These are phyloP conservation scores for Astrocystis sublimbata DNA, from an alignment of 495 filamentous ascomycete genomes.

Conservation along the genomic window DNA sequence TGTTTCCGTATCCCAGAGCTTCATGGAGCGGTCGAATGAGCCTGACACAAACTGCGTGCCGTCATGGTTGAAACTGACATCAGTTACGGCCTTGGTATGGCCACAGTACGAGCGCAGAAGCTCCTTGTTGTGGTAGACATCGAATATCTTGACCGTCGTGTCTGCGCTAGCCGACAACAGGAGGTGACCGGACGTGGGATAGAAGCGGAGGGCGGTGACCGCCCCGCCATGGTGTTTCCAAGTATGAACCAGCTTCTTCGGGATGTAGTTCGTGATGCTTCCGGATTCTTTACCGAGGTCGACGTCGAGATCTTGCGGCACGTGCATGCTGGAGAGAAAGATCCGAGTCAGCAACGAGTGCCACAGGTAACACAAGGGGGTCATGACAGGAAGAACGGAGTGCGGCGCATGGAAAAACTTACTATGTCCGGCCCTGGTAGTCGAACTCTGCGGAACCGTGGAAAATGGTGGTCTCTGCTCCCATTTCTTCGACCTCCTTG, in stretches of 20 bases:
- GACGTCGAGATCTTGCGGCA: slow-evolving; percentile 93
- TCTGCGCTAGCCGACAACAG: slow-evolving; percentile 85
- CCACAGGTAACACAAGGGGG: too few species aligned
- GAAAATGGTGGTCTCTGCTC: slow-evolving; percentile 82
- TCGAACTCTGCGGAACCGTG: slow-evolving; percentile 81
- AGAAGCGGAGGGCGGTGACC: slow-evolving; percentile 84
- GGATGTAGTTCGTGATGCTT: slow-evolving; percentile 81
- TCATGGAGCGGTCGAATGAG: slow-evolving; percentile 90
- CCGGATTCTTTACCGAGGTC: slow-evolving; percentile 80
- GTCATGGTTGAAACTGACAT: slow-evolving; percentile 78
- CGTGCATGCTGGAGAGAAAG: slow-evolving; percentile 62
- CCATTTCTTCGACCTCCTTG: slow-evolving; percentile 57
- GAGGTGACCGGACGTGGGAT: slow-evolving; percentile 83
- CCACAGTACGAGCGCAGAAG: slow-evolving; percentile 86
- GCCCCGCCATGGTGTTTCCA: slow-evolving; percentile 79
- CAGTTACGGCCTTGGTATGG: slow-evolving; percentile 86
- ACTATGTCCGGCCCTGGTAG: slow-evolving; percentile 85
- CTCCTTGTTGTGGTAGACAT: slow-evolving; percentile 86
- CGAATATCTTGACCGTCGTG: slow-evolving; percentile 89
- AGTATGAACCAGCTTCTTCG: slow-evolving; percentile 88
- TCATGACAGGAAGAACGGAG: background rate
- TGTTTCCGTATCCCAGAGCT: slow-evolving; percentile 97
- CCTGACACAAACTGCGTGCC: slow-evolving; percentile 91
- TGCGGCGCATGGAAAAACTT: background rate
- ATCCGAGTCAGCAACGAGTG: background rate